Evolutionary conservation across 257 asterid genomes (phyloP), one percentile per base, ranked within the genome.

Genomic region (Solanum microdontum): DNA sequence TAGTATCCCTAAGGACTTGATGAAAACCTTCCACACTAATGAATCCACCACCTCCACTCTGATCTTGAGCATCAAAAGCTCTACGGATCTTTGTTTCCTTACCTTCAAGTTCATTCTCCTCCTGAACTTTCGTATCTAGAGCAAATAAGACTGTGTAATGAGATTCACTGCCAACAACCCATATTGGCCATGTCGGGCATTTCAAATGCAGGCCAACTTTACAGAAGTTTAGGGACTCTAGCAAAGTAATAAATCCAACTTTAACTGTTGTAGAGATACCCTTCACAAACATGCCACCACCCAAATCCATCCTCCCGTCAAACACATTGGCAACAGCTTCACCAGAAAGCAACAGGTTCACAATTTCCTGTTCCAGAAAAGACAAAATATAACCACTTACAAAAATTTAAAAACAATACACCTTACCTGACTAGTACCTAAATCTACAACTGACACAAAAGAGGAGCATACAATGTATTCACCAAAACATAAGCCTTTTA

Each of bases 11-110:
- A 48, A 96, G 89, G 64, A 97, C 99, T 90, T 92, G 95, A 90
- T 92, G 98, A 91, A 97, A 94, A 85, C 96, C 95, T 87, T 97
- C 99, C 10, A 92, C 98, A 10, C 96, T 90, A n/a, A 97, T 94
- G 94, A 97, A 97, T 39, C 99, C 99, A 55, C 99, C 99, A 72
- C 99, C 99, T 85, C 99, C 99, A 60, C 99, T 97, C 90, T 96
- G 99, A 88, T 97, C 99, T 37, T 94, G 98, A 37, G 94, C 95
- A 87, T 97, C 98, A 76, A 97, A 97, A 40, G 98, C 96, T 92
- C 98, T 91, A 28, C 99, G 96, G 88, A 96, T 93, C 86, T 92
- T 93, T 23, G 98, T 30, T 89, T 97, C 98, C 87, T 99, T 89
- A 76, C 88, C 90, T 87, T 96, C 99, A 33, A 91, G 91, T 88